phyloP scores from a whole-genome alignment of 2,329 filamentous ascomycete genomes.

The Lithohypha guttulata region DNA sequence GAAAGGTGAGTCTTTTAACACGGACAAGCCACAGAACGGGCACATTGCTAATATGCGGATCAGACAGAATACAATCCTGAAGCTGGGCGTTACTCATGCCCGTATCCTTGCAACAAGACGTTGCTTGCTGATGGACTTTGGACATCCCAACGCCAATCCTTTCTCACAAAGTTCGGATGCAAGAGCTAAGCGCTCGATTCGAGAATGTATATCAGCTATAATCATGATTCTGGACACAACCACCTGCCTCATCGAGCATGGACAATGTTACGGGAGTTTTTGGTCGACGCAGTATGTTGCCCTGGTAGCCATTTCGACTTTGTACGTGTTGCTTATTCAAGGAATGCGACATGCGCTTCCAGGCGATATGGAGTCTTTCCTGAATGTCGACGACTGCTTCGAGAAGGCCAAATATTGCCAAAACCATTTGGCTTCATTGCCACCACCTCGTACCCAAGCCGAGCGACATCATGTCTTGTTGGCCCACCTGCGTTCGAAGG shows the following conservation, averaged over 20 bases:
- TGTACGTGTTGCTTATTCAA: constrained; percentile 20
- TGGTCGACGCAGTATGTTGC: constrained; percentile 25
- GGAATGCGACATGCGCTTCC: constrained; percentile 13
- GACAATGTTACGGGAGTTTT: constrained; percentile 20
- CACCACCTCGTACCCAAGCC: constrained; percentile 18
- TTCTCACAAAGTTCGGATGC: constrained; percentile 10
- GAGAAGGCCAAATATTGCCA: constrained; percentile 18
- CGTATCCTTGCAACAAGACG: constrained; percentile 23
- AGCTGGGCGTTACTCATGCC: constrained; percentile 23
- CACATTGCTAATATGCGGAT: no score
- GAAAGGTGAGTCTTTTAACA: no score
- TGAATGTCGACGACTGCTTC: constrained; percentile 12
- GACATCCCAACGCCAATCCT: constrained; percentile 9
- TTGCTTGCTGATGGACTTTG: constrained; percentile 20
- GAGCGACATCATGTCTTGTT: constrained; percentile 16
- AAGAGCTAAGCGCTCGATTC: constrained; percentile 14
- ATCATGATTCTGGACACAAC: constrained; percentile 18
- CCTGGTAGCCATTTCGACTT: constrained; percentile 18
- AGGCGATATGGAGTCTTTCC: constrained; percentile 8
- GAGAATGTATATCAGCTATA: constrained; percentile 21
- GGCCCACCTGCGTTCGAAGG: constrained; percentile 12
- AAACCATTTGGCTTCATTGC: constrained; percentile 12
- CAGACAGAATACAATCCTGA: constrained; percentile 23
- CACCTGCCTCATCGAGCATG: constrained; percentile 18
- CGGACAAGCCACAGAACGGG: no score